Percentiles rank a stretch among this genome's conserved stretches.
Conservation (phyloP, 495 filamentous ascomycete species). For the Neurospora sp. region DNA sequence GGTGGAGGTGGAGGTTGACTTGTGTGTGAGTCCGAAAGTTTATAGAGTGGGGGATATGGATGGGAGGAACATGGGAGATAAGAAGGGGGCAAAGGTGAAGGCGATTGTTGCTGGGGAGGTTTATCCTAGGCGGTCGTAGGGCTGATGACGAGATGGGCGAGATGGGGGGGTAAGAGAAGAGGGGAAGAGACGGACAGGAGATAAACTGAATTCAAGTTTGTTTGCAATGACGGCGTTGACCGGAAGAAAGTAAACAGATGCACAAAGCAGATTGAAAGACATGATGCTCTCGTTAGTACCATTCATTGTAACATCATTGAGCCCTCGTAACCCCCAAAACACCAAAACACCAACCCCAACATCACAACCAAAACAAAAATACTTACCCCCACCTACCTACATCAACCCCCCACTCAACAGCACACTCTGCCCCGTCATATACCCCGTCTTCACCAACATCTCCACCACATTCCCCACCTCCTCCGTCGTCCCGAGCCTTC, state of each 20-base stretch:
- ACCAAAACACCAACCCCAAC: background rate
- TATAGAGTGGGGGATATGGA: slow-evolving; percentile 13
- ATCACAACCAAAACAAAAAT: background rate
- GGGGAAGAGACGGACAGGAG: background rate
- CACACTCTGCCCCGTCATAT: slow-evolving; percentile 56
- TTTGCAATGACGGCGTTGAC: background rate
- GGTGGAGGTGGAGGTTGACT: slow-evolving; percentile 9
- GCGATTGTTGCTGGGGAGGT: slow-evolving; percentile 16
- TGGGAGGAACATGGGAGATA: slow-evolving; percentile 9
- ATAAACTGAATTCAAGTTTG: background rate
- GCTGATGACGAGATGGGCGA: background rate
- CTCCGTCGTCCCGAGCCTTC: slow-evolving; percentile 51
- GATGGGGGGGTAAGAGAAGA: background rate
- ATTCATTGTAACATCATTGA: background rate
- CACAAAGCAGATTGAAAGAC: too few species aligned
- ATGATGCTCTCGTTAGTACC: too few species aligned
- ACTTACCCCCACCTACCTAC: slow-evolving; percentile 4
- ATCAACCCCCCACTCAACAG: slow-evolving; percentile 48
- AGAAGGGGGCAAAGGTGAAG: slow-evolving; percentile 1
- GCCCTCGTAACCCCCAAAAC: background rate
- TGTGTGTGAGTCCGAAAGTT: slow-evolving; percentile 14
- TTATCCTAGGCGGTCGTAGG: slow-evolving; percentile 8
- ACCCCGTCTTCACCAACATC: slow-evolving; percentile 59
- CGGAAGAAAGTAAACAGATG: background rate
- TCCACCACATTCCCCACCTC: slow-evolving; percentile 60